Percentiles rank a stretch among this genome's conserved stretches.
Conservation (phyloP, 1,284 basidiomycete genomes). For the Ceratobasidium sp. region DNA sequence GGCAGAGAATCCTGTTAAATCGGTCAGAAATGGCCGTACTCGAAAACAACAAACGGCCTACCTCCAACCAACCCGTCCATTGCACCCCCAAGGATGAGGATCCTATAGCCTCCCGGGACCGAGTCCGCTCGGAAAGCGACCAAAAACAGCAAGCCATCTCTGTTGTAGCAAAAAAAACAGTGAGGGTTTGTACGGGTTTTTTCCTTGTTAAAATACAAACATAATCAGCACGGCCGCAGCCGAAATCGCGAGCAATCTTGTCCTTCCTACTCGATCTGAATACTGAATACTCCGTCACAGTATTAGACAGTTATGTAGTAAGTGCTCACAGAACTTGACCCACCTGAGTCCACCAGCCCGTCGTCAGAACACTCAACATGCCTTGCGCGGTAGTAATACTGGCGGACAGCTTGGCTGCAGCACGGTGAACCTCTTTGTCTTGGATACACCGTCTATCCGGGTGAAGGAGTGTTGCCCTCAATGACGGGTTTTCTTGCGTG, state of each 20-base stretch:
- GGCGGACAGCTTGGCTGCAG: conserved; percentile 43
- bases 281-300: conserved; percentile 61
- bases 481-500: background rate
- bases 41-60: conserved; percentile 55
- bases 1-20: conserved; percentile 65
- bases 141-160: conserved; percentile 76
- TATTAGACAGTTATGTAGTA: background rate
- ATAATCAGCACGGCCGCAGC: conserved; percentile 74
- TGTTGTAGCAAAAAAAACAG: conserved; percentile 51
- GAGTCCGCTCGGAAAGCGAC: conserved; percentile 70
- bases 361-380: conserved; percentile 47
- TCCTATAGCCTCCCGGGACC: conserved; percentile 86
- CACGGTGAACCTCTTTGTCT: conserved; percentile 47
- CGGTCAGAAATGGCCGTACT: background rate
- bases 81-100: conserved; percentile 78
- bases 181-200: background rate
- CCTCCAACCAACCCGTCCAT: conserved; percentile 87
- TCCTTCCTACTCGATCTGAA: conserved; percentile 86
- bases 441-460: conserved; percentile 45
- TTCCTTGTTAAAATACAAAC: conserved; percentile 53
- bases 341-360: conserved; percentile 66
- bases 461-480: conserved; percentile 31
- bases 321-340: conserved; percentile 54
- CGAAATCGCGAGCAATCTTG: conserved; percentile 73
- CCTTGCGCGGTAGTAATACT: conserved; percentile 44